Percentiles rank a stretch among this genome's conserved stretches.
Conservation (phyloP, 78 protist species). For the Dictyostelium purpureum region DNA sequence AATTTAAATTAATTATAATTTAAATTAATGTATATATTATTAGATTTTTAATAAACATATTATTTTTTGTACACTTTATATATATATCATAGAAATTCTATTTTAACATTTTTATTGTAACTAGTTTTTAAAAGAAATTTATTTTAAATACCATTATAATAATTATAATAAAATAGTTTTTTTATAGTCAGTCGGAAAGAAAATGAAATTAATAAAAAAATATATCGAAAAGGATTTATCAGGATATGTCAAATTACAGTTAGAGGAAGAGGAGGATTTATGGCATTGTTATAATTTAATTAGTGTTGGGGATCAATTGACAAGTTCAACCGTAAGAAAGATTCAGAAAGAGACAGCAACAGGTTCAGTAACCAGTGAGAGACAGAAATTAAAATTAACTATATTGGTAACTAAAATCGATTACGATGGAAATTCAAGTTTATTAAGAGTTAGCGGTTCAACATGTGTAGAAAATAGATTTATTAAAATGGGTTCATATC, state of each 20-base stretch:
- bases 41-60: too few species aligned
- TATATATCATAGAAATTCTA: too few species aligned
- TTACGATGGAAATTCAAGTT: slow-evolving; percentile 83
- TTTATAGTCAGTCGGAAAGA: too few species aligned
- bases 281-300: slow-evolving; percentile 89
- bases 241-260: slow-evolving; percentile 45
- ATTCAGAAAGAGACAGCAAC: slow-evolving; percentile 86
- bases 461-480: slow-evolving; percentile 79
- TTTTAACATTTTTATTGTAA: too few species aligned
- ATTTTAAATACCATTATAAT: too few species aligned
- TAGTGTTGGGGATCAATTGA: slow-evolving; percentile 64
- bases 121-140: too few species aligned
- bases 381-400: slow-evolving; percentile 78
- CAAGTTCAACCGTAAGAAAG: slow-evolving; percentile 81
- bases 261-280: slow-evolving; percentile 86
- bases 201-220: slow-evolving; percentile 64
- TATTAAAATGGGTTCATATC: slow-evolving; percentile 90
- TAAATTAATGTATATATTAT: too few species aligned
- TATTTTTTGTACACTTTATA: too few species aligned
- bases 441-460: slow-evolving; percentile 83
- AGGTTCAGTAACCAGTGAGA: slow-evolving; percentile 78
- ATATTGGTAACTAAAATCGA: slow-evolving; percentile 77
- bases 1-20: too few species aligned
- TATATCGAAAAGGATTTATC: slow-evolving; percentile 60
- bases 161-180: too few species aligned